These are phyloP conservation scores for Rhizopogon rudus DNA, from an alignment of 768 basidiomycete genomes.

Conservation along the genomic window DNA sequence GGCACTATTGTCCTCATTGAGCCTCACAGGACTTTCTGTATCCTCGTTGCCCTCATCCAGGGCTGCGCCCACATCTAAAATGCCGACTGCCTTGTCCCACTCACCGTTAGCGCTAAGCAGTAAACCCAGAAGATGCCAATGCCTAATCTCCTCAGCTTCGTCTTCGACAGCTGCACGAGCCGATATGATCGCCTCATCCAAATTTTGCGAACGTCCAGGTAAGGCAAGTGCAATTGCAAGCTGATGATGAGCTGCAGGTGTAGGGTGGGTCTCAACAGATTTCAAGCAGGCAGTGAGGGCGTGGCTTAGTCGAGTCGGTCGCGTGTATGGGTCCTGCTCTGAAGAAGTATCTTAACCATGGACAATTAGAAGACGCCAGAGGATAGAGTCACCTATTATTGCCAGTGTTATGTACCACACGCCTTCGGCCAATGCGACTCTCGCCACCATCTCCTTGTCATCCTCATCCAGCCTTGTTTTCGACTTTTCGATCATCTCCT, in stretches of 20 bases:
- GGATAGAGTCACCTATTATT: constrained; percentile 46
- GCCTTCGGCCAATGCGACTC: constrained; percentile 65
- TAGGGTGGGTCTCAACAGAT: constrained; percentile 45
- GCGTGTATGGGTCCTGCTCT: constrained; percentile 65
- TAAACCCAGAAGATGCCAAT: constrained; percentile 90
- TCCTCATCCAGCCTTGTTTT: constrained; percentile 44
- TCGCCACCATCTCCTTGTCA: constrained; percentile 51
- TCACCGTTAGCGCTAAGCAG: constrained; percentile 75
- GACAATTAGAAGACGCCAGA: neutral
- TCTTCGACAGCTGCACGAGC: constrained; percentile 73
- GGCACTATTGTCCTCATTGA: constrained; percentile 19
- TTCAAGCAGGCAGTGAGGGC: constrained; percentile 47
- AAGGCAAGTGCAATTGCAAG: constrained; percentile 72
- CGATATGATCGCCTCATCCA: constrained; percentile 61
- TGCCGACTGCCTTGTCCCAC: constrained; percentile 71
- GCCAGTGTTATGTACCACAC: constrained; percentile 70
- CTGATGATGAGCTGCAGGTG: constrained; percentile 65
- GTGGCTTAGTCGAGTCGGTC: constrained; percentile 52
- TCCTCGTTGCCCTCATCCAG: constrained; percentile 41
- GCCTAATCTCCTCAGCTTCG: constrained; percentile 56
- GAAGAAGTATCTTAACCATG: neutral
- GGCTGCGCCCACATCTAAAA: constrained; percentile 72
- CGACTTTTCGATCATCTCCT: constrained; percentile 54
- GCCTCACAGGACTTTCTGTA: constrained; percentile 19
- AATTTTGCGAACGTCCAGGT: constrained; percentile 56